A percentile compares a stretch with the other conserved stretches of the same genome.
phyloP scores from a whole-genome alignment of 805 yeast genomes.

The Candida patagonica region DNA sequence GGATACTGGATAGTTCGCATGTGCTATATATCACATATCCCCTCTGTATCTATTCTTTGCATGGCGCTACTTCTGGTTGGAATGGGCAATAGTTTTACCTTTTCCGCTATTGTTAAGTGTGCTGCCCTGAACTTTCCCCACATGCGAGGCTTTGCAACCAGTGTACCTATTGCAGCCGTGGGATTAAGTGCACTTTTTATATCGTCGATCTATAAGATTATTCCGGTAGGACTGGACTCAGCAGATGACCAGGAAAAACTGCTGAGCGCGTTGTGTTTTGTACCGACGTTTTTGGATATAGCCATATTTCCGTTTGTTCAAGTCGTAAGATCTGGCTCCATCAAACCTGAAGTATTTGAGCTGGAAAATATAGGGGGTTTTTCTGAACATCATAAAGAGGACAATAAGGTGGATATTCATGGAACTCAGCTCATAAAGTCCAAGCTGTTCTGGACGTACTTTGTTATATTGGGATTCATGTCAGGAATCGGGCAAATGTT shows the following conservation, averaged over 20 bases:
- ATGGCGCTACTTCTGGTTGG: conserved; percentile 50
- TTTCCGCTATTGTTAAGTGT: conserved; percentile 59
- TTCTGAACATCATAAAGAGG: neutral
- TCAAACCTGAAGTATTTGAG: neutral
- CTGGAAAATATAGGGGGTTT: neutral
- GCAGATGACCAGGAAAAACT: conserved; percentile 53
- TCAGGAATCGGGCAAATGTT: conserved; percentile 69
- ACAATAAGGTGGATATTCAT: conserved; percentile 9
- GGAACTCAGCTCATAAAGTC: conserved; percentile 13
- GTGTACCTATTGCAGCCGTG: conserved; percentile 63
- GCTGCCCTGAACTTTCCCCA: conserved; percentile 63
- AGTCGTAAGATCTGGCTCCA: conserved; percentile 3
- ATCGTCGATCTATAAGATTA: conserved; percentile 30
- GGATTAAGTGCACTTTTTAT: conserved; percentile 66
- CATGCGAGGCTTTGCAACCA: conserved; percentile 61
- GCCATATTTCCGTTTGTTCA: conserved; percentile 11
- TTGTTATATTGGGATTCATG: conserved; percentile 39
- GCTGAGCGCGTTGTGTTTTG: conserved; percentile 35
- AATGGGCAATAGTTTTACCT: conserved; percentile 56
- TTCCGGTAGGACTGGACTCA: conserved; percentile 8
- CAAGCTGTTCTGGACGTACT: conserved; percentile 18
- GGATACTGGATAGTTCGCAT: conserved; percentile 51
- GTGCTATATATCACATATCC: conserved; percentile 36
- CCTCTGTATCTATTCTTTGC: conserved; percentile 33
- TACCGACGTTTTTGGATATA: conserved; percentile 41